These are phyloP conservation scores for Yamadazyma songkhlaensis DNA, from an alignment of 1,139 yeast genomes.

Conservation along the genomic window DNA sequence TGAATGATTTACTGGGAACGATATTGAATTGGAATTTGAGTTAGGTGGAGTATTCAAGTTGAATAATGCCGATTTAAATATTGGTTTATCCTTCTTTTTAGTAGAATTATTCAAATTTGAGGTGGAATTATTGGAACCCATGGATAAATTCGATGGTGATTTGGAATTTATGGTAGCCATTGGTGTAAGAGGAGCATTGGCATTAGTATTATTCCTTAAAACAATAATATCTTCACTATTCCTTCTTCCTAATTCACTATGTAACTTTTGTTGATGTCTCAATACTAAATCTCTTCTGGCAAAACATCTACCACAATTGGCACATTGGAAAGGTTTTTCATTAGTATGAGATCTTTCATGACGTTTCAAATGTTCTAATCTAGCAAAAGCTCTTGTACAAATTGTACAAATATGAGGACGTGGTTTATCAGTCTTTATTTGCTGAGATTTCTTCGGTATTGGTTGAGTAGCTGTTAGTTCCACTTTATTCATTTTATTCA, in stretches of 20 bases:
- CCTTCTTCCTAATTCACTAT: conserved; percentile 25
- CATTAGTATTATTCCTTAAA: conserved; percentile 41
- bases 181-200: conserved; percentile 43
- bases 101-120: neutral
- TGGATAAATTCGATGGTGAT: neutral
- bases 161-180: conserved; percentile 1
- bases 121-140: neutral
- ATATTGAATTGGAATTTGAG: conserved; percentile 6
- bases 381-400: conserved; percentile 95
- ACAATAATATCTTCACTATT: conserved; percentile 39
- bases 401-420: conserved; percentile 87
- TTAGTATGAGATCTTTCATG: conserved; percentile 95
- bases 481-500: neutral
- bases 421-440: conserved; percentile 85
- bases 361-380: conserved; percentile 89
- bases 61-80: conserved; percentile 23
- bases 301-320: conserved; percentile 49
- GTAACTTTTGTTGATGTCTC: conserved; percentile 46
- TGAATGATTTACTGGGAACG: conserved; percentile 4
- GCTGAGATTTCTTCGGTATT: conserved; percentile 81
- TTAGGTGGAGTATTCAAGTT: conserved; percentile 8
- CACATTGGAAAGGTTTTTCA: conserved; percentile 83
- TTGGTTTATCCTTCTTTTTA: conserved; percentile 13
- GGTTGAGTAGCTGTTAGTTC: conserved; percentile 44
- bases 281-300: conserved; percentile 48